A percentile compares a stretch with the other conserved stretches of the same genome.
phyloP scores from a whole-genome alignment of 1,139 yeast genomes.

The Hansenula sp. region DNA sequence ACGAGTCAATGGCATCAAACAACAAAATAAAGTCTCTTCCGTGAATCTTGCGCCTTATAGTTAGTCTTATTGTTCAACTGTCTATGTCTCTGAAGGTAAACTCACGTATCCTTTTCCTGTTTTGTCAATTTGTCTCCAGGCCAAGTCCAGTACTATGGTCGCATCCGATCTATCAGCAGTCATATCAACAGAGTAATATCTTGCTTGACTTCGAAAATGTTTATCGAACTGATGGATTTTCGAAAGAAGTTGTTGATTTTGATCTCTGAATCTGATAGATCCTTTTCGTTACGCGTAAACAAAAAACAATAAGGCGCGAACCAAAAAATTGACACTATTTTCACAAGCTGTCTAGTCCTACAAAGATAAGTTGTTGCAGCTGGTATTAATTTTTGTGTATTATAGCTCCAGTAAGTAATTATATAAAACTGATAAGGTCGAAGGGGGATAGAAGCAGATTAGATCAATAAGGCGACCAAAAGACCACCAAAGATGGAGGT shows the following conservation, averaged over 20 bases:
- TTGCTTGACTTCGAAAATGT: too few species aligned
- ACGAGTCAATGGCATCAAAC: slow-evolving; percentile 20
- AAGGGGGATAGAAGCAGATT: slow-evolving; percentile 2
- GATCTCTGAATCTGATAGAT: too few species aligned
- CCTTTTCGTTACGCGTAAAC: too few species aligned
- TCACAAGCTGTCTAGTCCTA: too few species aligned
- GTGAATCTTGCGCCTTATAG: slow-evolving; percentile 15
- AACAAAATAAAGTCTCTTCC: slow-evolving; percentile 23
- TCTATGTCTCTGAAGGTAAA: background rate
- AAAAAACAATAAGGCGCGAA: too few species aligned
- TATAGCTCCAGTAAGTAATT: background rate
- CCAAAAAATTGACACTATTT: too few species aligned
- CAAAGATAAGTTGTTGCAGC: too few species aligned
- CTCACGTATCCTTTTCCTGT: slow-evolving; percentile 23
- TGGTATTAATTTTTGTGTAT: background rate
- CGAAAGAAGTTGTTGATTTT: too few species aligned
- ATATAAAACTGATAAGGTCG: background rate
- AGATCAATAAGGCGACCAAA: slow-evolving; percentile 14
- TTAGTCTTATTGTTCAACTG: background rate
- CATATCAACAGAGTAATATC: too few species aligned
- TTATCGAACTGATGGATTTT: too few species aligned
- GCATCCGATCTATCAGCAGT: slow-evolving; percentile 1
- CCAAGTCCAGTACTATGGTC: slow-evolving; percentile 19
- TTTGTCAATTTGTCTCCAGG: slow-evolving; percentile 29
- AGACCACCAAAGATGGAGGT: slow-evolving; percentile 14